Evolutionary conservation across 2,329 filamentous ascomycete species (phyloP), one percentile per base, ranked within the genome.

Genomic region (Pseudocercospora cruenta): DNA sequence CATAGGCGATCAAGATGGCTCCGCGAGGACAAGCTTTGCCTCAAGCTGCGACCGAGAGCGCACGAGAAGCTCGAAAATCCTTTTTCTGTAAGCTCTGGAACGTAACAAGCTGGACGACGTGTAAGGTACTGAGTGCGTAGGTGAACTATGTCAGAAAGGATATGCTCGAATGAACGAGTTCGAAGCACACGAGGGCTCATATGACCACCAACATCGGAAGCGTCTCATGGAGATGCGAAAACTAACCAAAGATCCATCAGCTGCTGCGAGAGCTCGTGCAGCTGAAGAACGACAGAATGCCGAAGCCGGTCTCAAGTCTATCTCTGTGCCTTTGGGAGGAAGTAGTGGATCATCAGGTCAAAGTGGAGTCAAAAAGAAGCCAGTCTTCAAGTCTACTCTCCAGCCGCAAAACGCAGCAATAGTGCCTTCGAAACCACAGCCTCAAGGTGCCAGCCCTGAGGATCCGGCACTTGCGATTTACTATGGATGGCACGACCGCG

Each of bases 131-230:
- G 31, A 58, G 28, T 14, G 19, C 28, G 72, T 64, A 83, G 84
- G 88, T 82, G 87, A 89, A 47, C 87, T 98, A 62, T 98, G 95
- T 83, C 89, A 91, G 70, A 98, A 98, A 81, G 94, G 94, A 73
- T 99, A 98, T 81, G 89, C 90, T 1, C 93, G 95, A 63, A 94
- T 96, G 85, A 94, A 96, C 77, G 94, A 98, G 78, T 97, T 96
- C 78, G 94, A 98, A 80, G 91, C 94, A 7, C 95, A 99, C 78
- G 91, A 97, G 64, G 89, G 89, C 69, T 95, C 91, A 74, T 98
- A 98, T 80, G 95, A 98, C 77, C 95, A 99, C 80, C 91, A 92
- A 73, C 95, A 99, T 80, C 94, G 93, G 78, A 93, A 81, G 77
- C 90, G 92, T 58, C 86, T 94, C 65, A 92, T 92, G 79, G 91